A percentile compares a stretch with the other conserved stretches of the same genome.
These are phyloP conservation scores for Phytophthora citrophthora DNA, from an alignment of 352 stramenopile genomes.

Conservation along the genomic window DNA sequence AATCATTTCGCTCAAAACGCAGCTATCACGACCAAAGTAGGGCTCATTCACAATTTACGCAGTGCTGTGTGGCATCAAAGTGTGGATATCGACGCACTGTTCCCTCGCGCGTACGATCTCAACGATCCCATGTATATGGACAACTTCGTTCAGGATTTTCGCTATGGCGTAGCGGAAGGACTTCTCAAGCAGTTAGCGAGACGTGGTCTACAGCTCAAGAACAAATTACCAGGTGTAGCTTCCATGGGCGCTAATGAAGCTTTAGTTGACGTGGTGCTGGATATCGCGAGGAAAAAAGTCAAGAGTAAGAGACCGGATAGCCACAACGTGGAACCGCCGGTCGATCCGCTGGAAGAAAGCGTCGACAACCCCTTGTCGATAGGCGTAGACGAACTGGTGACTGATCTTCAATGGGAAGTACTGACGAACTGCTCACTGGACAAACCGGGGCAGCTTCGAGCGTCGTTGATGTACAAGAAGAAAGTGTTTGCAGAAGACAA, in stretches of 20 bases:
- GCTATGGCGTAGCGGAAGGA: constrained; percentile 81
- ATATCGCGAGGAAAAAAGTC: constrained; percentile 65
- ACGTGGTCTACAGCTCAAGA: constrained; percentile 22
- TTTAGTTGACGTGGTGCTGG: constrained; percentile 62
- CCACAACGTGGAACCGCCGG: constrained; percentile 2
- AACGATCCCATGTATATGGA: constrained; percentile 85
- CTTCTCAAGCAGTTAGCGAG: constrained; percentile 78
- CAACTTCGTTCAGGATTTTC: constrained; percentile 92
- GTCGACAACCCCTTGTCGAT: constrained; percentile 44
- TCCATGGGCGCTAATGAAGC: constrained; percentile 52
- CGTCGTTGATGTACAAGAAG: constrained; percentile 64
- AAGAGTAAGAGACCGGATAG: constrained; percentile 44
- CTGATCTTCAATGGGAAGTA: constrained; percentile 80
- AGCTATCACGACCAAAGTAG: constrained; percentile 93
- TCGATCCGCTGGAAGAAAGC: constrained; percentile 65
- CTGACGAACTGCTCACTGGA: constrained; percentile 57
- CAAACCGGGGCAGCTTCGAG: constrained; percentile 49
- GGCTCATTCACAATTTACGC: constrained; percentile 86
- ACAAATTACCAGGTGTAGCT: constrained; percentile 15
- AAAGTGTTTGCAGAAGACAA: constrained; percentile 54
- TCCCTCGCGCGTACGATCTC: constrained; percentile 92
- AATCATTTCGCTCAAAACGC: constrained; percentile 94
- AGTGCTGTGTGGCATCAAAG: constrained; percentile 83
- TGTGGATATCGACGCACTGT: constrained; percentile 82
- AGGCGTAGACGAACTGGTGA: constrained; percentile 62